Evolutionary conservation across 257 asterid species (phyloP), one percentile per base, ranked within the genome.

Genomic region (Anisodus acutangulus): DNA sequence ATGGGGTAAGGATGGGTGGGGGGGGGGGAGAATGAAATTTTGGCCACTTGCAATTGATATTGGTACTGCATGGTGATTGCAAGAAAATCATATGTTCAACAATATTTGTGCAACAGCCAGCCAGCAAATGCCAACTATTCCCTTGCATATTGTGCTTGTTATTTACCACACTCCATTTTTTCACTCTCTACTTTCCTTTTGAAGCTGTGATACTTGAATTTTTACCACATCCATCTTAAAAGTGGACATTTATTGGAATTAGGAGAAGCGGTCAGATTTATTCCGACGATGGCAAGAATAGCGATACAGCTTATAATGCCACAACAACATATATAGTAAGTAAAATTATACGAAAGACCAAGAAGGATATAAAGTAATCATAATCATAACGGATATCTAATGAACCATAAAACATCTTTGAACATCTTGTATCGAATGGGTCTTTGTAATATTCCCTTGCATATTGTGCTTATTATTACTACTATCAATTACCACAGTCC

Each of bases 41-140:
- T 79, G 82, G 79, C 69, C 87, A 80, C 82, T 86, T 80, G 84
- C 87, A 86, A 79, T 70, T 90, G 87, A 85, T 83, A 57, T 84
- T 89, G 83, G 88, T 89, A 82, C 85, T 85, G 83, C 83, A 84
- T 82, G 87, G 81, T 87, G 84, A 85, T 60, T 59, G 81, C 62
- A 62, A 59, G 72, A 83, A 22, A 80, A 68, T 60, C 60, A 83
- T 59, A 78, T 43, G 81, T 59, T 72, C 74, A 74, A 57, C 85
- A 70, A 83, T 57, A 69, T 83, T 83, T 70, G 85, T 83, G 82
- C 53, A 83, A 83, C 47, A 54, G 85, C 81, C 82, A 54, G 39
- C 81, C 69, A 78, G 81, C 81, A 78, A 78, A 78, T 78, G 64
- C 64, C 82, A 78, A 78, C 82, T 35, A 78, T 31, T 78, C 82